Base-by-base conservation (phyloP, 169 alveolate genomes). In the Condylostoma magnum region DNA sequence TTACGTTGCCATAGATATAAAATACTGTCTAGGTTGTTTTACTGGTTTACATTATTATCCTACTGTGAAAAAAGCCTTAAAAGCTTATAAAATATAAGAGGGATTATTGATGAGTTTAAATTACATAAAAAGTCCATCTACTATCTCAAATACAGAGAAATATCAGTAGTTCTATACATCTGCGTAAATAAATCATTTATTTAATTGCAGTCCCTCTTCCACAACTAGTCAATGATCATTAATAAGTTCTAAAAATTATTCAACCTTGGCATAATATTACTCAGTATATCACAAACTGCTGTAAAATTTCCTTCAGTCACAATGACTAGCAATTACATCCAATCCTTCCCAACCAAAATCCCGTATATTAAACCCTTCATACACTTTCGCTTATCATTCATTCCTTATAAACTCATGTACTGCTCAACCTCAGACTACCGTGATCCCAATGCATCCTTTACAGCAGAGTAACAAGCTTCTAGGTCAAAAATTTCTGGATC, bases 301-400 rank as follows among this genome's bases (percentile, higher is more conserved):
- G 15, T 22, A 20, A 60, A 28, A 12, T 18, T 6, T 25, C 43
- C 71, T 60, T 38, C 34, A 41, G 31, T n/a, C 10, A 18, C 58
- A n/a, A 41, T n/a, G 20, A 60, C 3, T 20, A 60, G 28, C 22
- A n/a, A 60, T n/a, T 38, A 38, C 41, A 41, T 10, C 71, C 71
- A 60, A 20, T 60, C 71, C 31, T 15, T n/a, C 1, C 71, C 71
- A 18, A 55, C 18, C n/a, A 60, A 27, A 36, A 41, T 18, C 15
- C 71, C 71, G 58, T 60, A 60, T 18, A 41, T 12, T n/a, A 60
- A 36, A 8, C 71, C 71, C 43, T 38, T 60, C 10, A 33, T 18
- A 18, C 8, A 12, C 22, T 18, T 60, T 55, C 2, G 10, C 22
- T 15, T 60, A 52, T 60, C 71, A 52, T 36, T 33, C 25, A 6